phyloP scores from a whole-genome alignment of 331 rosid genomes.

The Pyracantha coccinea region DNA sequence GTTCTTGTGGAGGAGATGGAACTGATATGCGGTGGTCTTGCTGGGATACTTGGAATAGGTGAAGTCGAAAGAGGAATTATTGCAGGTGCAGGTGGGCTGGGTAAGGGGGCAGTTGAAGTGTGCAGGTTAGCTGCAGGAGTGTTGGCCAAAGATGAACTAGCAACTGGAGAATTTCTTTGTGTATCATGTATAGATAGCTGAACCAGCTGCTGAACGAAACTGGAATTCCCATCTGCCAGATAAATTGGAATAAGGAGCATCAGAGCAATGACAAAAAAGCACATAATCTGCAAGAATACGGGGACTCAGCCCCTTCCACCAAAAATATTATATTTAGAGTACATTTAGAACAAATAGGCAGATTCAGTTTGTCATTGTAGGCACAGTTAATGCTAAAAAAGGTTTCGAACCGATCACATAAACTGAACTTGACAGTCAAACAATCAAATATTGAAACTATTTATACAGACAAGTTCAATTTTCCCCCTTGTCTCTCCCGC shows the following conservation, averaged over 20 bases:
- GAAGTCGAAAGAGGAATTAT: conserved; percentile 16
- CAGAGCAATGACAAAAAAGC: conserved; percentile 13
- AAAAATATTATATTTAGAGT: neutral
- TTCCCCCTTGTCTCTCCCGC: neutral
- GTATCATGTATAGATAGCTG: conserved; percentile 30
- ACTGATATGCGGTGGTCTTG: conserved; percentile 36
- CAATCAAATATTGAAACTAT: neutral
- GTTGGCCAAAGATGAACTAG: conserved; percentile 25
- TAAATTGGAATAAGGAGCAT: neutral
- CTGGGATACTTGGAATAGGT: conserved; percentile 19
- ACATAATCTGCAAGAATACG: neutral
- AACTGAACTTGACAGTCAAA: neutral
- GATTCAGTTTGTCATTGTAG: neutral
- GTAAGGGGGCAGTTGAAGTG: conserved; percentile 18
- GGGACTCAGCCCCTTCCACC: neutral
- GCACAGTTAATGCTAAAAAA: neutral
- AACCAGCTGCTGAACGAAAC: conserved; percentile 26
- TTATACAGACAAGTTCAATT: neutral
- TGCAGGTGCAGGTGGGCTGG: conserved; percentile 7
- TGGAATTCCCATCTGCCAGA: conserved; percentile 36
- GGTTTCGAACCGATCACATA: neutral
- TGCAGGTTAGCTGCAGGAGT: conserved; percentile 31
- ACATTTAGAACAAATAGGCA: neutral
- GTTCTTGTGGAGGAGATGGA: conserved; percentile 26
- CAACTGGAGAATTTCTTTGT: conserved; percentile 19